Evolutionary conservation across 805 yeast species (phyloP).

Genomic region (Groenewaldozyma tartarivorans): DNA sequence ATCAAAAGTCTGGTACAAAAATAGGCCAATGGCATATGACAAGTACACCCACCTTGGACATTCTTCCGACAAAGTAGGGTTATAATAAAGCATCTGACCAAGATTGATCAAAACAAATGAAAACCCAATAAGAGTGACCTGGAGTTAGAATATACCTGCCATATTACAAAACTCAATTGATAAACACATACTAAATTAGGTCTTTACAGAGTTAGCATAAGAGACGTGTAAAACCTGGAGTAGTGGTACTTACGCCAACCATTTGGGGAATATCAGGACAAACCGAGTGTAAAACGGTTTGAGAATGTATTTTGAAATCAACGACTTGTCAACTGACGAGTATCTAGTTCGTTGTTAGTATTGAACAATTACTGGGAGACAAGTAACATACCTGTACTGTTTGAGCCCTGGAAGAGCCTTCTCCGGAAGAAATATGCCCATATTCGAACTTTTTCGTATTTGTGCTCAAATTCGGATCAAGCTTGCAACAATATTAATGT

Average conservation of each 20-base stretch:
- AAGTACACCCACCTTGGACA: slow-evolving; percentile 72
- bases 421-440: neutral
- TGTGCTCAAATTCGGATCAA: neutral
- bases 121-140: slow-evolving; percentile 73
- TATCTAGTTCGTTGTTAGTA: slow-evolving; percentile 18
- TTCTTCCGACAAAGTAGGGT: slow-evolving; percentile 51
- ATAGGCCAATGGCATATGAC: slow-evolving; percentile 70
- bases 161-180: neutral
- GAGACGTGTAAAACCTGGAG: neutral
- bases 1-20: slow-evolving; percentile 89
- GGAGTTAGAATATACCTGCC: slow-evolving; percentile 29
- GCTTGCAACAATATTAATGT: too few species aligned
- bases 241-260: slow-evolving; percentile 50
- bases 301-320: slow-evolving; percentile 61
- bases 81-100: slow-evolving; percentile 55
- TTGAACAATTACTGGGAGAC: neutral
- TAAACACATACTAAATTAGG: slow-evolving; percentile 10
- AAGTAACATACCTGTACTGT: slow-evolving; percentile 37
- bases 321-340: slow-evolving; percentile 66
- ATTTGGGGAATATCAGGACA: slow-evolving; percentile 65
- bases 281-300: slow-evolving; percentile 77
- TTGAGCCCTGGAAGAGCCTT: slow-evolving; percentile 41
- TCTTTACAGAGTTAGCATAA: slow-evolving; percentile 1
- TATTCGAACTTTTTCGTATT: neutral
- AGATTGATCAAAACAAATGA: slow-evolving; percentile 59